These are phyloP conservation scores for Mycosphaerella sp. DNA, from an alignment of 2,329 filamentous ascomycete genomes.

Conservation along the genomic window DNA sequence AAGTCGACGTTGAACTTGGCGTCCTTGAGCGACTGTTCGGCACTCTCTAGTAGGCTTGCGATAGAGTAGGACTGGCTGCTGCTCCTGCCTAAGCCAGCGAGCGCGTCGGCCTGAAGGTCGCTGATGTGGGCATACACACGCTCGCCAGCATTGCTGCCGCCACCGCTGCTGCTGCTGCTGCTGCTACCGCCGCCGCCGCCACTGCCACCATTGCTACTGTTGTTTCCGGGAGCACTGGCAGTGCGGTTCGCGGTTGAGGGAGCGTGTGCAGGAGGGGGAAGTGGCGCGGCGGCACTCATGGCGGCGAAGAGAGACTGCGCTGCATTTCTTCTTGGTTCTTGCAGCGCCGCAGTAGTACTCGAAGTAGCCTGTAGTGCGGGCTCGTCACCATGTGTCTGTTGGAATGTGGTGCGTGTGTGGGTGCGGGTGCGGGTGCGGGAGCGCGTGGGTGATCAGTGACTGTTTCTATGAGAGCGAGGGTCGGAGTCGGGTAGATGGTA, in stretches of 20 bases:
- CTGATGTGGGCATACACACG: constrained; percentile 36
- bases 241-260: not conserved
- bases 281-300: constrained; percentile 12
- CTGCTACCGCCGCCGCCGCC: not conserved
- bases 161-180: not conserved
- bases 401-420: no score
- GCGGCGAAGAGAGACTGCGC: constrained; percentile 1
- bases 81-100: constrained; percentile 30
- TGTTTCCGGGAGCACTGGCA: not conserved
- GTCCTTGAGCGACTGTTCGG: constrained; percentile 38
- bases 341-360: no score
- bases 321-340: not conserved
- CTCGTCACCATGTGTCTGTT: no score
- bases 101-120: constrained; percentile 40
- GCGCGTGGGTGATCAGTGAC: no score
- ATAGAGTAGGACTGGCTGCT: constrained; percentile 19
- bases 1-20: constrained; percentile 59
- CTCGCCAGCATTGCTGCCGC: constrained; percentile 22
- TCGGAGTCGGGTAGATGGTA: no score
- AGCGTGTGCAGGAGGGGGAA: not conserved
- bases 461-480: no score
- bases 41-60: constrained; percentile 37
- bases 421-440: no score
- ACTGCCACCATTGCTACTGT: not conserved
- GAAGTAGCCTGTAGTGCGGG: no score